Conservation (phyloP, 345 rosid species). For the Kandelia obovata region DNA sequence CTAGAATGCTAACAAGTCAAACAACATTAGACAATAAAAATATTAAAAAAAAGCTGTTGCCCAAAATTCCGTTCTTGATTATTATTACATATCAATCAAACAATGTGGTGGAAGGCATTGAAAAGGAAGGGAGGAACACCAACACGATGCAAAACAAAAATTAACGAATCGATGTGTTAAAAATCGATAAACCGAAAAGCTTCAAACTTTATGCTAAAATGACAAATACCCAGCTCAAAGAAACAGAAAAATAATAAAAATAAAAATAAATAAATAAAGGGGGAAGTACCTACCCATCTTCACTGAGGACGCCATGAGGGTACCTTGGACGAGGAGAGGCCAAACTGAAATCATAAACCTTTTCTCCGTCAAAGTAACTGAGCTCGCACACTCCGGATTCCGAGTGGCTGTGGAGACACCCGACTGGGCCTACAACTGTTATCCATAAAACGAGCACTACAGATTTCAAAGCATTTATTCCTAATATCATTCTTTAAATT, state of each 20-base stretch:
- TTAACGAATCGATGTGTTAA: no score
- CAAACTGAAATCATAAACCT: conserved; percentile 65
- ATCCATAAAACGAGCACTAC: conserved; percentile 27
- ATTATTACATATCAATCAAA: background rate
- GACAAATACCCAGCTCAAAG: conserved; percentile 18
- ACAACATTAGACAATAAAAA: background rate
- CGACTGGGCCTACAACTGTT: conserved; percentile 27
- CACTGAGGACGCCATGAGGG: conserved; percentile 93
- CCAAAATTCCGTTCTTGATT: no score
- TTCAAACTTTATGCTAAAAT: background rate
- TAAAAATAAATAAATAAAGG: background rate
- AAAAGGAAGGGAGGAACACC: no score
- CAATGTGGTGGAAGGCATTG: no score
- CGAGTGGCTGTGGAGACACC: conserved; percentile 20
- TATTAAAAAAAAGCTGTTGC: no score
- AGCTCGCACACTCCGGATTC: conserved; percentile 47
- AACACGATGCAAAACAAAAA: no score
- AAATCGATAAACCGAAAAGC: no score
- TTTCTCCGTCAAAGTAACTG: conserved; percentile 48
- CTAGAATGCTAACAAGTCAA: background rate
- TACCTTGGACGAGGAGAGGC: conserved; percentile 53
- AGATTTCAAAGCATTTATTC: conserved; percentile 26
- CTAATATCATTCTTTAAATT: conserved; percentile 8
- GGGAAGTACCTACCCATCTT: conserved; percentile 68
- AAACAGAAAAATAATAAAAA: conserved; percentile 1